Conservation (phyloP, 306 rosid genomes). For the Clitoria ternatea region DNA sequence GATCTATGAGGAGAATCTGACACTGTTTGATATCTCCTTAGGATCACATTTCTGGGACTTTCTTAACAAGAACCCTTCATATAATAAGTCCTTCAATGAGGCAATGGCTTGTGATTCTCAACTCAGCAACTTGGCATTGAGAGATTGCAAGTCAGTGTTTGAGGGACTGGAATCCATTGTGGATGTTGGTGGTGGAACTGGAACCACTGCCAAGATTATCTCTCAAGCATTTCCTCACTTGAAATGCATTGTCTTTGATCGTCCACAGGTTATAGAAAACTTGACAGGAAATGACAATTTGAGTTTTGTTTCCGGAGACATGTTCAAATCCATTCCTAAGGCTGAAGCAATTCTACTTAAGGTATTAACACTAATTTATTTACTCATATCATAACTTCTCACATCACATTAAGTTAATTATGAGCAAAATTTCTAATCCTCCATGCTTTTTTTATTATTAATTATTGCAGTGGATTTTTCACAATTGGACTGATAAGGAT, state of each 20-base stretch:
- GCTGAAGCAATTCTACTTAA: too few species aligned
- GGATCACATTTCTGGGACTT: conserved; percentile 27
- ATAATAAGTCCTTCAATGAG: conserved; percentile 14
- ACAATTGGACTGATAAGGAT: conserved; percentile 29
- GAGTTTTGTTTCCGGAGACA: too few species aligned
- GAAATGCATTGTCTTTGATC: conserved; percentile 19
- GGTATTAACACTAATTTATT: too few species aligned
- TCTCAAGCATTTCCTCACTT: conserved; percentile 1
- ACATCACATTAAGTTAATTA: background rate
- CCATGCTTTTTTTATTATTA: background rate
- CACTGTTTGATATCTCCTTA: conserved; percentile 18
- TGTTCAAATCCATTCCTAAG: too few species aligned
- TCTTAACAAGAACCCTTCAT: background rate
- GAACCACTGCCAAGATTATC: background rate
- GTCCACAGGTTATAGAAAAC: conserved; percentile 2
- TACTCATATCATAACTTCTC: too few species aligned
- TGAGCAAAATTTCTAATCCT: background rate
- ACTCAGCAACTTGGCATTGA: conserved; percentile 29
- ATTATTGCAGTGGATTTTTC: conserved; percentile 15
- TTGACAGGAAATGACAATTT: background rate
- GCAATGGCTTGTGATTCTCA: conserved; percentile 44
- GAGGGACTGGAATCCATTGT: conserved; percentile 31
- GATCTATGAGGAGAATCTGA: conserved; percentile 21
- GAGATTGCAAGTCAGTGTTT: conserved; percentile 29
- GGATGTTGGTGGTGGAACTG: conserved; percentile 32